Conservation (phyloP, 306 rosid species). For the Cotoneaster glaucophyllus region DNA sequence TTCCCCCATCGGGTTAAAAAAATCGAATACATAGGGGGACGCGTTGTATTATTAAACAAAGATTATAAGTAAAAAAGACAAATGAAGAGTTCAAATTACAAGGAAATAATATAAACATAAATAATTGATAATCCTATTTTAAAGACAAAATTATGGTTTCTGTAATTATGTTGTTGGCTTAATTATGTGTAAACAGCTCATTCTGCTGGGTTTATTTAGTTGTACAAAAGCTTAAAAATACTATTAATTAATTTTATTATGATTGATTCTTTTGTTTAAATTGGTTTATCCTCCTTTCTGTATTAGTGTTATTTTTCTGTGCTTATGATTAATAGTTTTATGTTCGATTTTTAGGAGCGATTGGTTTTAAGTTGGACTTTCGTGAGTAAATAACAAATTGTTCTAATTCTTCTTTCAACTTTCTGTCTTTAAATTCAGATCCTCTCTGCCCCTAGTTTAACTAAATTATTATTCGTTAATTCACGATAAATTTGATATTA, state of each 20-base stretch:
- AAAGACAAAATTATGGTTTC: neutral
- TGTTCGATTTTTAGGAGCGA: too few relatives aligned
- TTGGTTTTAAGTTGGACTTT: too few relatives aligned
- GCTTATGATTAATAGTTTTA: too few relatives aligned
- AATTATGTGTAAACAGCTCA: conserved; percentile 9
- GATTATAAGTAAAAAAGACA: conserved; percentile 16
- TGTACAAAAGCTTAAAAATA: neutral
- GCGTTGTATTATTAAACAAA: conserved; percentile 44
- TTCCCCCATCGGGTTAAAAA: conserved; percentile 23
- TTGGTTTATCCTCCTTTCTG: accelerated
- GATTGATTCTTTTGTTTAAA: neutral
- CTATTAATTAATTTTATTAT: neutral
- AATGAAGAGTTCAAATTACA: conserved; percentile 21
- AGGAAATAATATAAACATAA: neutral
- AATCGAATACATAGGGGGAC: conserved; percentile 21
- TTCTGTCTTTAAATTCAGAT: too few relatives aligned
- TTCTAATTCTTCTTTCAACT: too few relatives aligned
- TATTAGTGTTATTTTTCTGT: neutral
- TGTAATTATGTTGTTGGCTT: conserved; percentile 6
- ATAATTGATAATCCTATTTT: neutral
- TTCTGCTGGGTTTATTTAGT: neutral
- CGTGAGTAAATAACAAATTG: too few relatives aligned
- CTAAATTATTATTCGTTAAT: neutral
- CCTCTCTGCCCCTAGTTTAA: too few relatives aligned
- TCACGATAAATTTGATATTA: too few relatives aligned